Percentiles rank a stretch among this genome's conserved stretches.
Evolutionary conservation across 2,329 filamentous ascomycete genomes (phyloP).

Genomic region (Aspergillus sp.): DNA sequence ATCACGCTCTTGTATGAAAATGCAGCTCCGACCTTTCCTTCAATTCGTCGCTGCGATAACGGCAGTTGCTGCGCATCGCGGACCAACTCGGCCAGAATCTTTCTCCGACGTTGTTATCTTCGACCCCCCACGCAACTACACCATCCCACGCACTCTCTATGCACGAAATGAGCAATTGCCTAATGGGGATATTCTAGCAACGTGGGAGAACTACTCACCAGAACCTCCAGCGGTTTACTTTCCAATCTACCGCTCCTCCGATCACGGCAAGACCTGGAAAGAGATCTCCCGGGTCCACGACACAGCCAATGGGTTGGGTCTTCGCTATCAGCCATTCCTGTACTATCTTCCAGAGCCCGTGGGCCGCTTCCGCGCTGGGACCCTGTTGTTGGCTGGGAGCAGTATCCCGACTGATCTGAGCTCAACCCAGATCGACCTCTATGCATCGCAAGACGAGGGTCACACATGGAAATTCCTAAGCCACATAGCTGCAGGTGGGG

Average conservation of each 20-base stretch:
- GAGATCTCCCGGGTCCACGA: constrained; percentile 65
- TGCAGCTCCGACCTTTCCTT: constrained; percentile 7
- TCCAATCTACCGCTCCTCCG: constrained; percentile 51
- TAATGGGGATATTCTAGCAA: constrained; percentile 49
- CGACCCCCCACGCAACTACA: constrained; percentile 46
- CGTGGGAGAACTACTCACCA: constrained; percentile 56
- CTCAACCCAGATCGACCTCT: constrained; percentile 67
- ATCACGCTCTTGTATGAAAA: not conserved
- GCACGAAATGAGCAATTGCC: constrained; percentile 50
- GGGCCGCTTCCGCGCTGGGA: constrained; percentile 61
- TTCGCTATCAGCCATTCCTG: constrained; percentile 69
- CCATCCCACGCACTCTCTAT: constrained; percentile 51
- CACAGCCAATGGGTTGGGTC: constrained; percentile 62
- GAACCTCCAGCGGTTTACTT: constrained; percentile 57
- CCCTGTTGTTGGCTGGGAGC: constrained; percentile 62
- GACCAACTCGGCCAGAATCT: constrained; percentile 15
- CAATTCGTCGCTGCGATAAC: not conserved
- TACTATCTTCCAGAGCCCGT: constrained; percentile 62
- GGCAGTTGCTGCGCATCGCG: not conserved
- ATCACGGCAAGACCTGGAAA: constrained; percentile 61
- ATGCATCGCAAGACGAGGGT: constrained; percentile 63
- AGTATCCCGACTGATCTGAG: constrained; percentile 56
- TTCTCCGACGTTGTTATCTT: constrained; percentile 42
- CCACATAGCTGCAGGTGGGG: constrained; percentile 64
- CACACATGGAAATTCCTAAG: constrained; percentile 67